Base-by-base conservation (phyloP, 1,284 basidiomycete species). In the Thecaphora thlaspeos region DNA sequence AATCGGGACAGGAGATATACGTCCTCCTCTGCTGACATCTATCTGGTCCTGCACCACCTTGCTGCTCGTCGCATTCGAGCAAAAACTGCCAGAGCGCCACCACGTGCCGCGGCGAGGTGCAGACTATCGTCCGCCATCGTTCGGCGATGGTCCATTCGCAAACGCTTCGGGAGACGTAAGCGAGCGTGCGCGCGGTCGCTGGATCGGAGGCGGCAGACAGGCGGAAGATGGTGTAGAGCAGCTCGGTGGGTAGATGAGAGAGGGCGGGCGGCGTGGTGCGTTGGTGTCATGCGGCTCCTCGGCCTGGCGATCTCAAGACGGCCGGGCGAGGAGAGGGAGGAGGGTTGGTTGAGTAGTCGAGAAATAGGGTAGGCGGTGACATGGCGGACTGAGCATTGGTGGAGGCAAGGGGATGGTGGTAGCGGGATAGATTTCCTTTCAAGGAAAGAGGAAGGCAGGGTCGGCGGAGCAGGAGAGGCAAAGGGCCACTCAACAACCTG, bases 51-150 rank as follows among this genome's bases (percentile, higher is more conserved):
- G 9, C 38, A 10, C 15, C 38, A 8, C 38, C 9, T 21, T 40
- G 9, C 5, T 17, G 12, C 19, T 34, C 34, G 14, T n/a, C 26
- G 12, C 14, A 8, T 32, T 30, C 34, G 15, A 57, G 22, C n/a
- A 24, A 19, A 19, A 43, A 15, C 15, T 48, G 38, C 19, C 53
- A 51, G 28, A 66, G 34, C 12, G 34, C 18, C 12, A 48, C 15
- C 15, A 68, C 15, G n/a, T 57, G 43, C 7, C 38, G 0, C 2
- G 17, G 18, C 5, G 19, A 41, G 15, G 54, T 55, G 12, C 55
- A 43, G 5, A 60, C 36, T 36, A 71, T 37, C 5, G 67, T 62
- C 21, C 48, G 52, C 70, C 70, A 71, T 24, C 70, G 53, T 15
- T 55, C 55, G 7, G 42, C 30, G 2, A 51, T 46, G 0, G 67